phyloP scores from a whole-genome alignment of 306 rosid genomes.

The Acacia crassicarpa region DNA sequence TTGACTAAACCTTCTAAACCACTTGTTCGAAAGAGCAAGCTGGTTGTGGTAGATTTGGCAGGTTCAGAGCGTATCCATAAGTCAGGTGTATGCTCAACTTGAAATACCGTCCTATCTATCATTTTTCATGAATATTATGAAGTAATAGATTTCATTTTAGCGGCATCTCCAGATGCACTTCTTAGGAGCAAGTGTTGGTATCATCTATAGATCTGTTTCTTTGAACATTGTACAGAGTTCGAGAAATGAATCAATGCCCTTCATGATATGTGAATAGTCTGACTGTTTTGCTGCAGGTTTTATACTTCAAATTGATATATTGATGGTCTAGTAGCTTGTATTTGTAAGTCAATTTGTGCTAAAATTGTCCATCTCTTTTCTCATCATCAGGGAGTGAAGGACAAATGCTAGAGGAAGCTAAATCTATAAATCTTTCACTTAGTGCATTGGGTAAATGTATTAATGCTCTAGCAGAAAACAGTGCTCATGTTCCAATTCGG shows the following conservation, averaged over 20 bases:
- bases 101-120: neutral
- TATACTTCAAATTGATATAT: neutral
- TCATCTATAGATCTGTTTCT: neutral
- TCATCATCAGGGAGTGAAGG: slow-evolving; percentile 88
- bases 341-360: slow-evolving; percentile 14
- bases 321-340: slow-evolving; percentile 14
- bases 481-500: slow-evolving; percentile 90
- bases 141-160: slow-evolving; percentile 7
- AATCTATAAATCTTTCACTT: slow-evolving; percentile 92
- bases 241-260: neutral
- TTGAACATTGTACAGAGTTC: neutral
- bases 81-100: slow-evolving; percentile 67
- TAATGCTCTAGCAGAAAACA: slow-evolving; percentile 93
- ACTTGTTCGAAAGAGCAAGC: slow-evolving; percentile 87
- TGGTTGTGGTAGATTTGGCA: slow-evolving; percentile 95
- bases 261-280: neutral
- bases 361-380: slow-evolving; percentile 24
- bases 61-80: slow-evolving; percentile 97
- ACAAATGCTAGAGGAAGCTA: slow-evolving; percentile 92
- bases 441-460: slow-evolving; percentile 96
- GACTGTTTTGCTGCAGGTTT: neutral
- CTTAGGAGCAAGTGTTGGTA: neutral
- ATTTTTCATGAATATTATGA: slow-evolving; percentile 14
- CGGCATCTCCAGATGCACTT: slow-evolving; percentile 26
- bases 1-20: slow-evolving; percentile 76